These are phyloP conservation scores for Hypoxylon sp. DNA, from an alignment of 2,329 filamentous ascomycete genomes.

Conservation along the genomic window DNA sequence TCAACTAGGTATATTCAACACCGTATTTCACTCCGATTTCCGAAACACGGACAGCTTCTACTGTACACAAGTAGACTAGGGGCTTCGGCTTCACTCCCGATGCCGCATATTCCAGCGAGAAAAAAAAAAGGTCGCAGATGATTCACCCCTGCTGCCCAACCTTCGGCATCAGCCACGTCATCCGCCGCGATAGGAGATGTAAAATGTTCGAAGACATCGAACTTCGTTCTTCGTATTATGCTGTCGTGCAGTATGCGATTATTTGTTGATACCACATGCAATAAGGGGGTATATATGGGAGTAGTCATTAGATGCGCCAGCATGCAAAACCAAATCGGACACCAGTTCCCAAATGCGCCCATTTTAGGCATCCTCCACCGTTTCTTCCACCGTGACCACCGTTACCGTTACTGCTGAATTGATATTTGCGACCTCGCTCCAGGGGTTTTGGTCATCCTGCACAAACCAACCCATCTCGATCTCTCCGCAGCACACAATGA, in stretches of 20 bases:
- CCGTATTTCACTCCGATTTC: constrained; percentile 29
- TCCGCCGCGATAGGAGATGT: not conserved
- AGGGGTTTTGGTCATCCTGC: constrained; percentile 48
- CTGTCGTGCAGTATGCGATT: constrained; percentile 10
- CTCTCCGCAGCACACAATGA: constrained; percentile 53
- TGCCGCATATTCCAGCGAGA: constrained; percentile 10
- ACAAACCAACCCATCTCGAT: constrained; percentile 53
- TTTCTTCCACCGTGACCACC: constrained; percentile 42
- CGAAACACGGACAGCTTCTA: constrained; percentile 34
- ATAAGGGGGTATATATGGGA: constrained; percentile 34
- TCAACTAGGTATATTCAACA: constrained; percentile 17
- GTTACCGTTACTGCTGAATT: constrained; percentile 49
- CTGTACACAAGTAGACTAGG: constrained; percentile 22
- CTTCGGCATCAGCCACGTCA: not conserved
- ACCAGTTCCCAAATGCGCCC: constrained; percentile 28
- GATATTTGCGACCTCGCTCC: constrained; percentile 51
- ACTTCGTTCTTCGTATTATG: constrained; percentile 21
- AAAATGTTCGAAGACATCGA: constrained; percentile 8
- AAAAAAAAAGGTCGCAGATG: not conserved
- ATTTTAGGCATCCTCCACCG: constrained; percentile 22
- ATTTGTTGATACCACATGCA: constrained; percentile 13
- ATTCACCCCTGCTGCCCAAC: not conserved
- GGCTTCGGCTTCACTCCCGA: constrained; percentile 25
- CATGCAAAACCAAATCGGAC: constrained; percentile 29
- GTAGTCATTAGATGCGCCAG: constrained; percentile 32